A percentile compares a stretch with the other conserved stretches of the same genome.
phyloP scores from a whole-genome alignment of 768 basidiomycete genomes.

The Pleurotus eryngii region DNA sequence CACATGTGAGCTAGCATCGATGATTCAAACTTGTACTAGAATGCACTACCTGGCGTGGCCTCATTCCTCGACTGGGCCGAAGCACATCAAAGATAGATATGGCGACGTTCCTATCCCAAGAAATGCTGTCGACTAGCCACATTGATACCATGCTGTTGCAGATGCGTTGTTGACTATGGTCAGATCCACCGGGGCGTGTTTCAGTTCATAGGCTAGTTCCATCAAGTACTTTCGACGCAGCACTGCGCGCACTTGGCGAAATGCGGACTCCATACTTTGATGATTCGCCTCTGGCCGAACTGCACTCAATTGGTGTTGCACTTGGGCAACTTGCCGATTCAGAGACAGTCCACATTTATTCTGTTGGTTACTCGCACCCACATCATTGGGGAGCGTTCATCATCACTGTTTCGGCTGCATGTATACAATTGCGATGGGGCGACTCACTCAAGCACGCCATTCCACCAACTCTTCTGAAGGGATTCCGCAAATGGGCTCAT shows the following conservation, averaged over 20 bases:
- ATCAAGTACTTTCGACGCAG: background rate
- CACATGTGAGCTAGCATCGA: background rate
- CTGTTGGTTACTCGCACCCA: background rate
- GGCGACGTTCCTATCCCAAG: background rate
- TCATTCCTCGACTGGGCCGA: background rate
- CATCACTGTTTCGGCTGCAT: background rate
- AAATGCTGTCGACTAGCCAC: background rate
- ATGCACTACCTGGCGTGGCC: background rate
- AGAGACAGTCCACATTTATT: background rate
- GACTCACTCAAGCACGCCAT: conserved; percentile 5
- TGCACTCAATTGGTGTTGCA: too few species aligned
- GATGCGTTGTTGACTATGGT: background rate
- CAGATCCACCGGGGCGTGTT: too few species aligned
- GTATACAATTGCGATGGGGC: conserved; percentile 6
- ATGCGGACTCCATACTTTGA: too few species aligned
- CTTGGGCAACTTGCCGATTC: background rate
- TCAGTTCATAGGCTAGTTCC: too few species aligned
- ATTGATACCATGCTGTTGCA: background rate
- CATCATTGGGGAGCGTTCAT: conserved; percentile 11
- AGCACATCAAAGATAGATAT: background rate
- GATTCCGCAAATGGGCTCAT: conserved; percentile 1
- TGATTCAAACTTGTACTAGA: background rate
- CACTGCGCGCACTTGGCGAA: background rate
- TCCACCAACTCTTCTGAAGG: conserved; percentile 4
- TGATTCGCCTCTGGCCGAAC: too few species aligned